phyloP scores from a whole-genome alignment of 78 protist genomes.

The Goniomonas avonlea region DNA sequence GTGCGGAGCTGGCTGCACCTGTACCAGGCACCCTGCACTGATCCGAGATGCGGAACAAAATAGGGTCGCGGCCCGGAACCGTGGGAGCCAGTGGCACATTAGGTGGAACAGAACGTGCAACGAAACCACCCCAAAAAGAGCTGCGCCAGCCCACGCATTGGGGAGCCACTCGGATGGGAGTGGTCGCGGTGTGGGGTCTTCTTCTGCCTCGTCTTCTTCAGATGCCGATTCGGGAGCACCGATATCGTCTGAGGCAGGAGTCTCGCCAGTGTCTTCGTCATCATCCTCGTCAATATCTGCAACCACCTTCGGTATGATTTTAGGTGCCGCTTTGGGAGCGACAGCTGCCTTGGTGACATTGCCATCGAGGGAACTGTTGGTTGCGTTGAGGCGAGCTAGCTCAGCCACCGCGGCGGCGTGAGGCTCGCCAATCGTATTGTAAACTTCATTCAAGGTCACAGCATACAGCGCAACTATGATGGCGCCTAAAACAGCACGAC shows the following conservation, averaged over 20 bases:
- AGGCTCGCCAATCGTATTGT: neutral
- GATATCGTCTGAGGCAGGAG: too few relatives aligned
- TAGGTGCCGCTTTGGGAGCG: too few relatives aligned
- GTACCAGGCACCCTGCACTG: neutral
- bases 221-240: too few relatives aligned
- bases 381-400: neutral
- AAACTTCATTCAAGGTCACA: neutral
- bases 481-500: neutral
- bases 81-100: slow-evolving; percentile 1
- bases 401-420: neutral
- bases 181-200: neutral
- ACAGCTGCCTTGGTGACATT: neutral
- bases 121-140: neutral
- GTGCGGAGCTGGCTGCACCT: neutral
- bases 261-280: too few relatives aligned
- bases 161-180: slow-evolving; percentile 27
- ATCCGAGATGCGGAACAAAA: neutral
- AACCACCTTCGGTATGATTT: too few relatives aligned
- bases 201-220: neutral
- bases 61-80: neutral
- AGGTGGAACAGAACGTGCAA: slow-evolving; percentile 7
- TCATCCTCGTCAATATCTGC: too few relatives aligned
- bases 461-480: neutral
- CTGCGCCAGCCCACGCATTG: neutral
- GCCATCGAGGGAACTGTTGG: neutral